These are phyloP conservation scores for Psidium guajava DNA, from an alignment of 345 rosid genomes.

Conservation along the genomic window DNA sequence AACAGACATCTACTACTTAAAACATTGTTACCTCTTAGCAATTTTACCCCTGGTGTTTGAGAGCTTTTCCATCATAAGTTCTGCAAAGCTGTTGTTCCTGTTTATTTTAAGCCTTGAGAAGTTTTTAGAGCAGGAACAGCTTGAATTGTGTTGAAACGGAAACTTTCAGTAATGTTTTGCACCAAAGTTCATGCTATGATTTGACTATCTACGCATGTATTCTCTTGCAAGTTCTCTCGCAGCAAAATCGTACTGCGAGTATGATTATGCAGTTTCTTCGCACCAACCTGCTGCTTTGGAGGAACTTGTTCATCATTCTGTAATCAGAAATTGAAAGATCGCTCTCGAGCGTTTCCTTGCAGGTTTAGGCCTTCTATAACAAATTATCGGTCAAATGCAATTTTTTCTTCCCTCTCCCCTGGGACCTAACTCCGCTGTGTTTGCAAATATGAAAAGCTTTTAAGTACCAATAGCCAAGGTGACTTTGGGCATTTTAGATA, in stretches of 20 bases:
- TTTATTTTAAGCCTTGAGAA: background rate
- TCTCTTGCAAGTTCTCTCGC: background rate
- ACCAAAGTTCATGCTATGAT: background rate
- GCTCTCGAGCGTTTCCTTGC: background rate
- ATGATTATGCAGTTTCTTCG: background rate
- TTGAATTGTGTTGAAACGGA: background rate
- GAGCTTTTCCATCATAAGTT: background rate
- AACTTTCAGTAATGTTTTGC: background rate
- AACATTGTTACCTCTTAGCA: background rate
- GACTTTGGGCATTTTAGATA: background rate
- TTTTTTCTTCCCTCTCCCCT: background rate
- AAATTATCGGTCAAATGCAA: background rate
- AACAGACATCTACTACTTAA: background rate
- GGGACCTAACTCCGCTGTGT: background rate
- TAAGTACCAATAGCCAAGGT: background rate
- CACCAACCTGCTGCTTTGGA: background rate
- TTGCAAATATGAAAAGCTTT: background rate
- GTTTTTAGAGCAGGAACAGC: background rate
- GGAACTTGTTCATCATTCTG: background rate
- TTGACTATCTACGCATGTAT: background rate
- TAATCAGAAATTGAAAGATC: background rate
- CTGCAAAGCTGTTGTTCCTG: background rate
- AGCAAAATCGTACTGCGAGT: background rate
- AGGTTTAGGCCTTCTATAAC: background rate
- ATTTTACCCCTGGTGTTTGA: background rate